Base-by-base conservation (phyloP, 768 basidiomycete species). In the Filobasidium floriforme region DNA sequence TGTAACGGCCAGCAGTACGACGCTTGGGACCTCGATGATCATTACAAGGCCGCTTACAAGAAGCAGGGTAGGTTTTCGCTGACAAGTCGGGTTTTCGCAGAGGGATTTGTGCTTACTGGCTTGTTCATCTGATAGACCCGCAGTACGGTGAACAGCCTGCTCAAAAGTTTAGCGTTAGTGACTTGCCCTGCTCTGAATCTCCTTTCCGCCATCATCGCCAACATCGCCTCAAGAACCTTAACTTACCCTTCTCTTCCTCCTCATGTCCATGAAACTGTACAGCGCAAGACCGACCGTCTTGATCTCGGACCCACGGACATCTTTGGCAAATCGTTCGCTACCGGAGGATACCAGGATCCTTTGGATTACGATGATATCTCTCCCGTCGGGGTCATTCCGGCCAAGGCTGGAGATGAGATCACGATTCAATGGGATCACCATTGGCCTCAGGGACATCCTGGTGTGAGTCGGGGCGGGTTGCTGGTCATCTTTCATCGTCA, bases 31-130 rank as follows among this genome's bases (percentile, higher is more conserved):
- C 26, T 57, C 18, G 54, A 57, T 32, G 54, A 57, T 57, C 29
- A 57, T 57, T 57, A 57, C 54, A 57, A 24, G 54, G 54, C 54
- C 26, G 54, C 22, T 57, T 57, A 57, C 29, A 57, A 57, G 29
- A 24, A 57, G 54, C 22, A 57, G 24, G 54, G 29, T 57, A 15
- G 5, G 46, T 49, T 4, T 4, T 49, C 14, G 18, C 46, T 49
- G 15, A 22, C 12, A 19, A 44, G 43, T 10, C 43, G 43, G 10
- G 19, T n/a, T n/a, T n/a, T n/a, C n/a, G n/a, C n/a, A n/a, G n/a
- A n/a, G n/a, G n/a, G n/a, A n/a, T n/a, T 37, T 37, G 32, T 37
- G 32, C 32, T 37, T 49, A 49, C 14, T 49, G 46, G 46, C 5
- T 49, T 22, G 22, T 18, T 49, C 46, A 14, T 22, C 3, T 2